Evolutionary conservation across 2,329 filamentous ascomycete species (phyloP).

Genomic region (Cordyceps pruinosa): DNA sequence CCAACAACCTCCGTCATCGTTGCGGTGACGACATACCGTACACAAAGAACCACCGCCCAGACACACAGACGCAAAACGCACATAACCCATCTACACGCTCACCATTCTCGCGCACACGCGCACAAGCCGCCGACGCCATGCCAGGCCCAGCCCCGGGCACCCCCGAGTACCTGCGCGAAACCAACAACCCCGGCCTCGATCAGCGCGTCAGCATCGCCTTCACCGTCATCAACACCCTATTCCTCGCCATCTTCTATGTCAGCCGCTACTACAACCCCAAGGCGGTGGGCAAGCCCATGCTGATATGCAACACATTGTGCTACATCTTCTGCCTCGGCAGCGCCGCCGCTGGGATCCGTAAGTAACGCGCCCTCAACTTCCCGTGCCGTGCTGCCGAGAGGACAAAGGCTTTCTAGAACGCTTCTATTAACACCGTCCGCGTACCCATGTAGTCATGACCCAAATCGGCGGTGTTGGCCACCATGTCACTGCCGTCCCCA

Average conservation of each 20-base stretch:
- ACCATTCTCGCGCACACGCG: background rate
- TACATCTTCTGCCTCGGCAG: slow-evolving; percentile 12
- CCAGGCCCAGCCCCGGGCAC: slow-evolving; percentile 3
- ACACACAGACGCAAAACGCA: background rate
- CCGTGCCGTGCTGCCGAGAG: too few species aligned
- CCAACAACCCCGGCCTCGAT: slow-evolving; percentile 12
- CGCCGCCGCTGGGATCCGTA: slow-evolving; percentile 9
- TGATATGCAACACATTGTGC: slow-evolving; percentile 12
- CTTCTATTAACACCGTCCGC: background rate
- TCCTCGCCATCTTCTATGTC: slow-evolving; percentile 12
- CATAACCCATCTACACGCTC: background rate
- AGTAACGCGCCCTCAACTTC: too few species aligned
- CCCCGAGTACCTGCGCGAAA: slow-evolving; percentile 9
- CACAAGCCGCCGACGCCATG: background rate
- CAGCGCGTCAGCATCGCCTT: slow-evolving; percentile 14
- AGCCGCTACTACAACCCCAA: slow-evolving; percentile 13
- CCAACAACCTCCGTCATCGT: background rate
- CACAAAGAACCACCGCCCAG: background rate
- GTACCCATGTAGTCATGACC: slow-evolving; percentile 14
- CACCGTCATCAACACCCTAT: slow-evolving; percentile 12
- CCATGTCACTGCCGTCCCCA: slow-evolving; percentile 4
- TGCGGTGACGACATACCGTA: background rate
- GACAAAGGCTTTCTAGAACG: too few species aligned
- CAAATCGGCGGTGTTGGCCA: slow-evolving; percentile 13
- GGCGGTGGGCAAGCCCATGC: slow-evolving; percentile 12